Percentiles rank a stretch among this genome's conserved stretches.
These are phyloP conservation scores for Podospora tetraspora DNA, from an alignment of 495 filamentous ascomycete genomes.

Conservation along the genomic window DNA sequence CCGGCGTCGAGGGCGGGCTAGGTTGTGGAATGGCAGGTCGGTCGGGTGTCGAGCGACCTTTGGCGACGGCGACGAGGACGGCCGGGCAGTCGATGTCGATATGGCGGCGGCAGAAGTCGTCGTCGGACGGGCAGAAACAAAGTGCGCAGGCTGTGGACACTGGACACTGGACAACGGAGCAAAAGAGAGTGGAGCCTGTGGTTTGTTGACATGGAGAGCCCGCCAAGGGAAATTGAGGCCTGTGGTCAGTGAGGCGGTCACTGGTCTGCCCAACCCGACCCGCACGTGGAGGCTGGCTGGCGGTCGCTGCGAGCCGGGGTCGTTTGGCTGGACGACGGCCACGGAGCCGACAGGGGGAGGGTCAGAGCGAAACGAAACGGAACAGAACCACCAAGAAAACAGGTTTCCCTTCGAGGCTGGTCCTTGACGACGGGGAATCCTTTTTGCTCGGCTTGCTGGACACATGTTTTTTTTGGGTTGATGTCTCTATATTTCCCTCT, in stretches of 20 bases:
- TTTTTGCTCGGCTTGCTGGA: neutral
- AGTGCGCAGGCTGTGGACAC: neutral
- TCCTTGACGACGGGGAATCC: neutral
- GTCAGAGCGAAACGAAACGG: slow-evolving; percentile 1
- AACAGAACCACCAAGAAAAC: neutral
- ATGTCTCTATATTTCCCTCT: no score
- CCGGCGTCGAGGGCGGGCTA: neutral
- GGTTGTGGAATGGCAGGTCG: neutral
- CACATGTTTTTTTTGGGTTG: no score
- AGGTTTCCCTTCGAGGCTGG: neutral
- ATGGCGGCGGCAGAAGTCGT: neutral
- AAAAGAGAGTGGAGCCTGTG: neutral
- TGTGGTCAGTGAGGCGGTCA: neutral
- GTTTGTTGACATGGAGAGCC: neutral
- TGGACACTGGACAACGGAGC: neutral
- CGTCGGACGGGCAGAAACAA: neutral
- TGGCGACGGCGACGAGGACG: neutral
- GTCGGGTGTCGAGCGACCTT: neutral
- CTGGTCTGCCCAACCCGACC: slow-evolving; percentile 2
- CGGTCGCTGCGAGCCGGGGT: neutral
- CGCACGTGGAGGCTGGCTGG: neutral
- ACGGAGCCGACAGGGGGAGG: neutral
- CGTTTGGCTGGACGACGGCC: neutral
- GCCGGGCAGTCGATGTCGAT: neutral
- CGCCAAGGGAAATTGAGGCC: neutral